phyloP scores from a whole-genome alignment of 257 asterid genomes.

The Lavandula angustifolia region DNA sequence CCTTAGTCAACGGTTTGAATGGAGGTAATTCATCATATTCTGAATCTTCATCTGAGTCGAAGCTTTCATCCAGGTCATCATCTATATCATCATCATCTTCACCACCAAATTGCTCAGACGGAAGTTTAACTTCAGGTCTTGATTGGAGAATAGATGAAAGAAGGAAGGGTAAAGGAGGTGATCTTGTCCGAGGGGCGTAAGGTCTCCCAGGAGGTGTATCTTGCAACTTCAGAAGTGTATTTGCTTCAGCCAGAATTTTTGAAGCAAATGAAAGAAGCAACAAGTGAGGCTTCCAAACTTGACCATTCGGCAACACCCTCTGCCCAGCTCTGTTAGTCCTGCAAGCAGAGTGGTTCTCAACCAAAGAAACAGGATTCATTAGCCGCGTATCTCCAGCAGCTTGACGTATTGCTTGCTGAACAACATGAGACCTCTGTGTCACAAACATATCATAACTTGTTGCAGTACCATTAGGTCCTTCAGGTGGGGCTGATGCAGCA shows the following conservation, averaged over 20 bases:
- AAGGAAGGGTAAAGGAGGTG: constrained; percentile 81
- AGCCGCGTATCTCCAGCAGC: constrained; percentile 98
- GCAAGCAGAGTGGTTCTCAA: constrained; percentile 96
- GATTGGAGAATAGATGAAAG: constrained; percentile 94
- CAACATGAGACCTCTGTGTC: constrained; percentile 90
- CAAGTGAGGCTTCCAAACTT: constrained; percentile 98
- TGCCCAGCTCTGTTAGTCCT: constrained; percentile 98
- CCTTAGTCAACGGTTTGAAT: constrained; percentile 75
- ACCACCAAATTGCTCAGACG: constrained; percentile 75
- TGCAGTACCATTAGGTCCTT: constrained; percentile 85
- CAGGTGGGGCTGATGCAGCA: constrained; percentile 99
- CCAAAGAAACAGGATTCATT: constrained; percentile 97
- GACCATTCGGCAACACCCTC: constrained; percentile 97
- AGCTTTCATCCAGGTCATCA: constrained; percentile 69
- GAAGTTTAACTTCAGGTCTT: constrained; percentile 88
- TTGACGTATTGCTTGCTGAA: constrained; percentile 94
- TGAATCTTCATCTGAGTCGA: constrained; percentile 74
- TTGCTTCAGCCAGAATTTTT: constrained; percentile 95
- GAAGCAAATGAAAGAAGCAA: constrained; percentile 93
- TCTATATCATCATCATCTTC: constrained; percentile 63
- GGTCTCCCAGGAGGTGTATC: constrained; percentile 91
- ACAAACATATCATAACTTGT: constrained; percentile 98
- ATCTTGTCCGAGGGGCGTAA: constrained; percentile 63
- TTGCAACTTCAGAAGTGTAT: constrained; percentile 85
- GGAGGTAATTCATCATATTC: constrained; percentile 92